Percentiles rank a stretch among this genome's conserved stretches.
These are phyloP conservation scores for Saturnispora bothae DNA, from an alignment of 805 yeast species.

Conservation along the genomic window DNA sequence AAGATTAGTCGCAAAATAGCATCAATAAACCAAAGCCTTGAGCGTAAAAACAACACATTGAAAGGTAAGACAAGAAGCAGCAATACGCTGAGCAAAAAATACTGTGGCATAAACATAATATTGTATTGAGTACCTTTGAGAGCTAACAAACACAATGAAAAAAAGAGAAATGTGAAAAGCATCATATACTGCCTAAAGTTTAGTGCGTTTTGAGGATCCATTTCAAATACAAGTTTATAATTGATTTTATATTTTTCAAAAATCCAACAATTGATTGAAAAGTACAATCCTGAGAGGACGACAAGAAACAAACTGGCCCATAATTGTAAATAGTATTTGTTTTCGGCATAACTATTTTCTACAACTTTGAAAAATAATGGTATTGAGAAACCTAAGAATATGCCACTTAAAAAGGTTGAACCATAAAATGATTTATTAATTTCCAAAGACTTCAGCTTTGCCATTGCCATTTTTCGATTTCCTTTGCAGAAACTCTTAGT, in stretches of 20 bases:
- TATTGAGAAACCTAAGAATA: constrained; percentile 56
- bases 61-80: constrained; percentile 52
- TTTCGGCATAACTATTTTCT: constrained; percentile 21
- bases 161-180: constrained; percentile 49
- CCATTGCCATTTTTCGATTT: constrained; percentile 61
- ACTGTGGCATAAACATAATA: constrained; percentile 73
- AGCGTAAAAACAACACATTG: constrained; percentile 38
- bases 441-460: constrained; percentile 46
- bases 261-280: constrained; percentile 57
- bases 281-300: constrained; percentile 46
- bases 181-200: constrained; percentile 57
- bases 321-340: constrained; percentile 61
- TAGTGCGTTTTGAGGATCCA: constrained; percentile 55
- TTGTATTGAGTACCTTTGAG: constrained; percentile 67
- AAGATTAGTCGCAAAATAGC: constrained; percentile 62
- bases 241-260: constrained; percentile 74
- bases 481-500: constrained; percentile 58
- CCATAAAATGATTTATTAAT: constrained; percentile 30
- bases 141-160: constrained; percentile 46
- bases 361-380: constrained; percentile 53
- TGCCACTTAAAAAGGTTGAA: constrained; percentile 51
- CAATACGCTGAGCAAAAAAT: constrained; percentile 47
- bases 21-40: constrained; percentile 69
- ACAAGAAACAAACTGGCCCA: constrained; percentile 86
- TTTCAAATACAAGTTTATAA: constrained; percentile 86